Evolutionary conservation across 768 basidiomycete species (phyloP).

Genomic region (Lactarius akahatsu): DNA sequence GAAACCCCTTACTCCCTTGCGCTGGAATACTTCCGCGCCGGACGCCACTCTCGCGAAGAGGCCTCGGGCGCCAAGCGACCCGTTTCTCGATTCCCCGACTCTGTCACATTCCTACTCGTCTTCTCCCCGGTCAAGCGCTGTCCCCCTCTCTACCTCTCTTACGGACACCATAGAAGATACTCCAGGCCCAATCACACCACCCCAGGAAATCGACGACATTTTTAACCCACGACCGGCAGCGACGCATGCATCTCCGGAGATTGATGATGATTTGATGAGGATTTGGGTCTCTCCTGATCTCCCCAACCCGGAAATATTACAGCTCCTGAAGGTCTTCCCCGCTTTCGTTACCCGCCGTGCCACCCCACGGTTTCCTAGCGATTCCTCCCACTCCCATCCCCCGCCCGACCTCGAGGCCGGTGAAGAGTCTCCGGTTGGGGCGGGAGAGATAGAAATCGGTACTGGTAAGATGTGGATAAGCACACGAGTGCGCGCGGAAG

Average conservation of each 20-base stretch:
- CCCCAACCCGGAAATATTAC: conserved; percentile 67
- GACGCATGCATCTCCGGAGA: conserved; percentile 35
- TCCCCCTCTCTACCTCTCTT: conserved; percentile 36
- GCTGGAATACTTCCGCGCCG: conserved; percentile 39
- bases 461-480: conserved; percentile 87
- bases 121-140: conserved; percentile 44
- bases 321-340: conserved; percentile 73
- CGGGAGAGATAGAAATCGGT: conserved; percentile 64
- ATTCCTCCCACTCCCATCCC: conserved; percentile 36
- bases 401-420: conserved; percentile 69
- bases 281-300: conserved; percentile 84
- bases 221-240: conserved; percentile 33
- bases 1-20: conserved; percentile 33
- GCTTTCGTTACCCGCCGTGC: conserved; percentile 66
- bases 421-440: conserved; percentile 52
- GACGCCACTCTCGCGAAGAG: conserved; percentile 56
- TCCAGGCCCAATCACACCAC: conserved; percentile 40
- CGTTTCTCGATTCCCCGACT: conserved; percentile 71
- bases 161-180: conserved; percentile 43
- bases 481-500: conserved; percentile 53
- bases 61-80: conserved; percentile 72
- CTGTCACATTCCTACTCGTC: conserved; percentile 56
- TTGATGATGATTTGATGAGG: conserved; percentile 57
- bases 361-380: conserved; percentile 67
- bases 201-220: conserved; percentile 38